These are phyloP conservation scores for Colletotrichum trifolii DNA, from an alignment of 2,329 filamentous ascomycete genomes.

Conservation along the genomic window DNA sequence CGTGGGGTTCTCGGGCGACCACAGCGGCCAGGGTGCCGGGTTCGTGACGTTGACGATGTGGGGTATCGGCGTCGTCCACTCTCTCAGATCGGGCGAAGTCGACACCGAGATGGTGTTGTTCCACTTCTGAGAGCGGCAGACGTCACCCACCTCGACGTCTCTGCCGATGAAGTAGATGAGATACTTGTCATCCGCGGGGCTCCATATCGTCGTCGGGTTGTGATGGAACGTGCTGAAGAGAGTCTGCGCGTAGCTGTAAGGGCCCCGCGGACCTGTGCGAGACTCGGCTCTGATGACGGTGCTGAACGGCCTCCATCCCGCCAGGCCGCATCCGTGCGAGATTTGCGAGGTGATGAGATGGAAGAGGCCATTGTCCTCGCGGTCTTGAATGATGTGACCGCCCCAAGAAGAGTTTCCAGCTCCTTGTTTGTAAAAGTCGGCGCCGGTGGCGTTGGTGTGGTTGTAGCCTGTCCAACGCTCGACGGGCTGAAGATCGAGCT, in stretches of 20 bases:
- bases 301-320: conserved; percentile 59
- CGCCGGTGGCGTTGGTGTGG: conserved; percentile 45
- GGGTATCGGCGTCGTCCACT: conserved; percentile 21
- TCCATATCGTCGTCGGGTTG: conserved; percentile 58
- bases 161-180: conserved; percentile 58
- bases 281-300: conserved; percentile 59
- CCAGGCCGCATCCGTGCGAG: conserved; percentile 55
- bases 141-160: conserved; percentile 38
- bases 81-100: conserved; percentile 10
- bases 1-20: conserved; percentile 41
- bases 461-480: conserved; percentile 57
- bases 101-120: conserved; percentile 43
- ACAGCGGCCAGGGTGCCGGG: conserved; percentile 53
- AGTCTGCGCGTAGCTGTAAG: conserved; percentile 54
- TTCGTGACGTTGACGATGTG: conserved; percentile 49
- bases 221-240: conserved; percentile 57
- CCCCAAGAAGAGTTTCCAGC: conserved; percentile 60
- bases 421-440: conserved; percentile 28
- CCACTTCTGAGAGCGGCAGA: conserved; percentile 32
- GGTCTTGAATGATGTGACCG: conserved; percentile 57
- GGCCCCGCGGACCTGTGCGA: conserved; percentile 53
- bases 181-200: conserved; percentile 54
- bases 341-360: conserved; percentile 60
- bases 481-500: conserved; percentile 56
- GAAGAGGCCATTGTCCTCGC: conserved; percentile 48